phyloP scores from a whole-genome alignment of 805 yeast genomes.

The Hanseniaspora pseudoguilliermondii region DNA sequence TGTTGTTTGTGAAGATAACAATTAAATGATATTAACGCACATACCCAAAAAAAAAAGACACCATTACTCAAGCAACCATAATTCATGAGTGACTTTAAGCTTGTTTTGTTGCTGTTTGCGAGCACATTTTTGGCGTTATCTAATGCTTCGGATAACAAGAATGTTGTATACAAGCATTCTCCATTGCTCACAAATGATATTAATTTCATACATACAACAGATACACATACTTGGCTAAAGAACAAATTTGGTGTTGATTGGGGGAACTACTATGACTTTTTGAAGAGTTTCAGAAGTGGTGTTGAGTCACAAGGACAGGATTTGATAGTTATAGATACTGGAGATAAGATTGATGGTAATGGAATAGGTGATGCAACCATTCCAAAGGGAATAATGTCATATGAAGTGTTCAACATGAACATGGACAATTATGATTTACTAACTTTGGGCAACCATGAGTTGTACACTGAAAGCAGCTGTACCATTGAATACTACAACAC shows the following conservation, averaged over 20 bases:
- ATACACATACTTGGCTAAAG: constrained; percentile 93
- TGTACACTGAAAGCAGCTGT: constrained; percentile 56
- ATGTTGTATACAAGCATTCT: background rate
- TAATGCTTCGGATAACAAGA: background rate
- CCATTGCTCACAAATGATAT: constrained; percentile 56
- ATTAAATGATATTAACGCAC: background rate
- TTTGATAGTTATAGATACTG: constrained; percentile 67
- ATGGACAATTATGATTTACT: constrained; percentile 53
- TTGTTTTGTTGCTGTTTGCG: background rate
- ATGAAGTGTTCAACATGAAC: constrained; percentile 47
- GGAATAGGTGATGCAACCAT: constrained; percentile 70
- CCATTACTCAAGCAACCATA: background rate
- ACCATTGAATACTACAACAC: constrained; percentile 50
- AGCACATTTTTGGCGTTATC: background rate
- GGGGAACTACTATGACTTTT: constrained; percentile 79
- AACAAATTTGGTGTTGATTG: constrained; percentile 69
- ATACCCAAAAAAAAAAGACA: background rate
- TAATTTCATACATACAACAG: constrained; percentile 88
- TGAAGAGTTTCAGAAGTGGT: constrained; percentile 34
- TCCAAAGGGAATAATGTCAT: constrained; percentile 57
- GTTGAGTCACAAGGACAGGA: constrained; percentile 41
- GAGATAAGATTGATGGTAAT: constrained; percentile 91
- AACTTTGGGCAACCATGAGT: constrained; percentile 85
- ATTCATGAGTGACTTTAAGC: background rate
- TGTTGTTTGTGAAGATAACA: background rate